Percentiles rank a stretch among this genome's conserved stretches.
These are phyloP conservation scores for Wickerhamomyces ciferrii DNA, from an alignment of 805 yeast species.

Conservation along the genomic window DNA sequence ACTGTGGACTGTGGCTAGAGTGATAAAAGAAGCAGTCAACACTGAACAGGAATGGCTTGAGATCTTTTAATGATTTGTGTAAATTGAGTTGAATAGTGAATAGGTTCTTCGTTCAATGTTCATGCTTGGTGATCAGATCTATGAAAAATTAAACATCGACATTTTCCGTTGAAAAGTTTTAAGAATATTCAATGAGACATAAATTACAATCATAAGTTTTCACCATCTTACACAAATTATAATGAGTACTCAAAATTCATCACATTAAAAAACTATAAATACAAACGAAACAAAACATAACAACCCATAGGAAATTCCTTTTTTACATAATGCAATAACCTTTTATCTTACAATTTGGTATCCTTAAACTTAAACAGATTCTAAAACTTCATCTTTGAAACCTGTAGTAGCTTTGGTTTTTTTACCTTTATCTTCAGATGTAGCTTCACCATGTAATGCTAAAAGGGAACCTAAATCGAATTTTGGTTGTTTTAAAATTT, in stretches of 20 bases:
- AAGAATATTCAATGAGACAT: no score
- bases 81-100: no score
- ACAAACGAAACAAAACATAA: background rate
- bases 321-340: background rate
- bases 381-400: conserved; percentile 98
- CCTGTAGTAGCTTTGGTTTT: conserved; percentile 70
- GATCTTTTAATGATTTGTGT: no score
- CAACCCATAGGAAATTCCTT: background rate
- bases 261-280: background rate
- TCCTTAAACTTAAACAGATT: conserved; percentile 67
- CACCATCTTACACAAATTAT: background rate
- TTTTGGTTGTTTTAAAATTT: conserved; percentile 97
- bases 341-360: conserved; percentile 6
- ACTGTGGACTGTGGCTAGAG: background rate
- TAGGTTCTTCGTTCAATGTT: no score
- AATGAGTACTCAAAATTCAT: background rate
- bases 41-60: no score
- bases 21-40: no score
- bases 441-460: conserved; percentile 95
- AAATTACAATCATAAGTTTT: background rate
- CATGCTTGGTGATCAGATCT: no score
- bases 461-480: conserved; percentile 95
- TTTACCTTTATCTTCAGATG: conserved; percentile 96
- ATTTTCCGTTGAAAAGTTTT: no score
- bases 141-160: no score